These are phyloP conservation scores for Cladochytrium replicatum DNA, from an alignment of 192 early-diverging fungal species.

Conservation along the genomic window DNA sequence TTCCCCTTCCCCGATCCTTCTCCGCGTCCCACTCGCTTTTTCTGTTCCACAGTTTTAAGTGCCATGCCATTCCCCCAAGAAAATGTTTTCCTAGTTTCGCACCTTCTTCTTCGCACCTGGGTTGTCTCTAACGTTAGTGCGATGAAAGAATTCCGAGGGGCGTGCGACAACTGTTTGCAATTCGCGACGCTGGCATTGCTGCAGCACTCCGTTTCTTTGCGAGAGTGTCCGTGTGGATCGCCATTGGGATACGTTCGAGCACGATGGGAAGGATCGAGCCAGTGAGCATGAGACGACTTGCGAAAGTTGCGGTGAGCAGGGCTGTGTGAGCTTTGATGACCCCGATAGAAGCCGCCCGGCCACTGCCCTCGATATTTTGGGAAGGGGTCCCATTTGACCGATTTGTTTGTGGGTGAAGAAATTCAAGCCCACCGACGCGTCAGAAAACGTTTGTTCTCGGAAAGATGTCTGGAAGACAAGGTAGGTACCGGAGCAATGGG, in stretches of 20 bases:
- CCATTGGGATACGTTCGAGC: conserved; percentile 3
- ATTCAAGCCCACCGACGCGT: not conserved
- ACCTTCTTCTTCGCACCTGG: conserved; percentile 30
- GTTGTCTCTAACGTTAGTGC: conserved; percentile 24
- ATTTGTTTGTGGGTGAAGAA: not conserved
- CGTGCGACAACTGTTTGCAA: conserved; percentile 1
- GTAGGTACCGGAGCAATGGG: conserved; percentile 10
- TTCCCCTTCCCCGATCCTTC: conserved; percentile 81
- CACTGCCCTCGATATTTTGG: too few species aligned
- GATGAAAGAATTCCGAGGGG: conserved; percentile 15
- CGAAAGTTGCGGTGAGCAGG: too few species aligned
- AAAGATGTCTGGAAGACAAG: conserved; percentile 49
- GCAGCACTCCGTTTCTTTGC: too few species aligned
- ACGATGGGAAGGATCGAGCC: not conserved
- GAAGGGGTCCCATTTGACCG: too few species aligned
- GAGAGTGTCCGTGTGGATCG: too few species aligned
- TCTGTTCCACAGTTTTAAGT: conserved; percentile 11
- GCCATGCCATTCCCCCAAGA: too few species aligned
- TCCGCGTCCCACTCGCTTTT: conserved; percentile 67
- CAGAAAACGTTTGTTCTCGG: too few species aligned
- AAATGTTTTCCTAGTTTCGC: too few species aligned
- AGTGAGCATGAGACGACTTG: not conserved
- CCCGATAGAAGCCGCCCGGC: not conserved
- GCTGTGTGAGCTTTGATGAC: not conserved
- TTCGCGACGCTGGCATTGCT: too few species aligned